Conservation (phyloP, 2,329 filamentous ascomycete species). For the Chaetomium sp. region DNA sequence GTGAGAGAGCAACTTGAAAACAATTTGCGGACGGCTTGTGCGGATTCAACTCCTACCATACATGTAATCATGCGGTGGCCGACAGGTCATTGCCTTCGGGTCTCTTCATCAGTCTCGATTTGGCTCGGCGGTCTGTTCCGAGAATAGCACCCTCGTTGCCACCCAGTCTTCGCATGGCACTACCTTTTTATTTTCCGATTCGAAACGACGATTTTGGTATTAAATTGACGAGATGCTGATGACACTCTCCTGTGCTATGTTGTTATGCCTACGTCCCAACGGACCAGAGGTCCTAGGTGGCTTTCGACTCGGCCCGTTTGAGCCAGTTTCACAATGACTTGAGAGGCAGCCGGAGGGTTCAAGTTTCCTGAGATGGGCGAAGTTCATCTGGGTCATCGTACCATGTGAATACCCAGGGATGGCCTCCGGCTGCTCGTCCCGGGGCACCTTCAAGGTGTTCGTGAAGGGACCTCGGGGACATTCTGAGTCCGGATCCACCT, state of each 20-base stretch:
- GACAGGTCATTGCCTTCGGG: neutral
- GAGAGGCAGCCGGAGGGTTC: neutral
- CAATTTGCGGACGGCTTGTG: neutral
- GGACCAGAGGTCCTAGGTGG: neutral
- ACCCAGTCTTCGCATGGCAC: neutral
- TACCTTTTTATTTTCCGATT: constrained; percentile 2
- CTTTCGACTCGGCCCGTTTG: neutral
- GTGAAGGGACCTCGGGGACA: neutral
- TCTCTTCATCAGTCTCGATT: neutral
- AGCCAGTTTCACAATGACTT: neutral
- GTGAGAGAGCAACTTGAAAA: neutral
- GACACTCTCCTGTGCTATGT: neutral
- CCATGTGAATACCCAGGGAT: neutral
- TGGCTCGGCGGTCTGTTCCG: neutral
- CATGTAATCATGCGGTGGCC: neutral
- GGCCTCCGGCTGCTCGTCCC: neutral
- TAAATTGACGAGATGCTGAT: neutral
- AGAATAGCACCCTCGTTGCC: constrained; percentile 12
- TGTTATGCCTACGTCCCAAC: neutral
- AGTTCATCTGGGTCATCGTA: neutral
- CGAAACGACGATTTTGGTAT: neutral
- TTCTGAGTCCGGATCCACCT: neutral
- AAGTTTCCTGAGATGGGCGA: neutral
- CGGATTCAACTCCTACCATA: neutral
- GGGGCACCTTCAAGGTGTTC: neutral